Base-by-base conservation (phyloP, 148 eudicot species). In the Diospyros kaki region DNA sequence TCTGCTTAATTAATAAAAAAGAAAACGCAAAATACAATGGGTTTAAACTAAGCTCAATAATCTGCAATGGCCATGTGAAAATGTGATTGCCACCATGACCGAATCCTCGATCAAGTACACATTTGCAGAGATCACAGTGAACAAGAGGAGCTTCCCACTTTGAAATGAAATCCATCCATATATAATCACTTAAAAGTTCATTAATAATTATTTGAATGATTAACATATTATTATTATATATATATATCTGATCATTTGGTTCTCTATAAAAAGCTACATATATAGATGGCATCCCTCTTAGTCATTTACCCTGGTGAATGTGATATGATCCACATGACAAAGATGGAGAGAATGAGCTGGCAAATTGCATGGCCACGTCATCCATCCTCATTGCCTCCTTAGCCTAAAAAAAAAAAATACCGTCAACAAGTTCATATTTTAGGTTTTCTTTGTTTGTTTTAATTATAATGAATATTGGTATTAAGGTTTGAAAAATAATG, bases 21-120 rank as follows among this genome's bases (percentile, higher is more conserved):
- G 53, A n/a, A 28, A 38, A n/a, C 39, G 15, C 45, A 60, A 1
- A 40, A 9, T 41, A 14, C 59, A 50, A 39, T 17, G 17, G 3
- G 51, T 45, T 65, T 41, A 66, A 18, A 66, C 41, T 13, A 76
- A 58, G 13, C 56, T 41, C 18, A 15, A 41, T 39, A 59, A 46
- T 76, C 73, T 64, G 76, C 50, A 74, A 59, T 68, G 63, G 69
- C 74, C 74, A 76, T 69, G 79, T 69, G 76, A 66, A 58, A 63
- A 66, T 72, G 80, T 72, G 76, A 72, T 13, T 77, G 71, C 80
- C 75, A 77, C 80, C 75, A 28, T 51, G 18, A 41, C 55, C 63
- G 13, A 61, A 69, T 69, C 79, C 40, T 52, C 69, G n/a, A 54
- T 28, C 28, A 4, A 54, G 55, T 44, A 62, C 71, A 44, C 6